Evolutionary conservation across 371 early-diverging fungal genomes (phyloP).

Genomic region (Haplosporangium sp.): DNA sequence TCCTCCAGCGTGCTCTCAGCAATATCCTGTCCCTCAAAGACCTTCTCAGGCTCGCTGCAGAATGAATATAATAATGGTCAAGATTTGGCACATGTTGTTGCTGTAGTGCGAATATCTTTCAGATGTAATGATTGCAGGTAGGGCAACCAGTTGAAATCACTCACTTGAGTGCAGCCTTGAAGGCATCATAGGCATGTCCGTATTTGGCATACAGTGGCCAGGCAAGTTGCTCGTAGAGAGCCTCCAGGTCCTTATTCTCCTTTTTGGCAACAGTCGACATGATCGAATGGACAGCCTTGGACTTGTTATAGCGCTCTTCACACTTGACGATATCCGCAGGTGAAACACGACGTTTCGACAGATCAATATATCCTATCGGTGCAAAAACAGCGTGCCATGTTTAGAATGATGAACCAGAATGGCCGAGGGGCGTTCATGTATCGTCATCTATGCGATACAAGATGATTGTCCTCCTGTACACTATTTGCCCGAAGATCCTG

Average conservation of each 20-base stretch:
- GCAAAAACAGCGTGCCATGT: not conserved
- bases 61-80: constrained; percentile 59
- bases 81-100: not conserved
- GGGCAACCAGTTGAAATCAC: constrained; percentile 17
- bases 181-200: constrained; percentile 97
- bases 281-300: constrained; percentile 90
- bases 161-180: constrained; percentile 93
- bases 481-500: too few species aligned
- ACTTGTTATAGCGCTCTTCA: constrained; percentile 91
- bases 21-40: constrained; percentile 86
- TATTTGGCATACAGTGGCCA: constrained; percentile 98
- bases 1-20: constrained; percentile 76
- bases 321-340: constrained; percentile 93
- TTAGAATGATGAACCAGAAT: too few species aligned
- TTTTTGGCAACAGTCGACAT: constrained; percentile 93
- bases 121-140: not conserved
- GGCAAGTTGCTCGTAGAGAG: constrained; percentile 89
- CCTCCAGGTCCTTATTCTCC: constrained; percentile 80
- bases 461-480: too few species aligned
- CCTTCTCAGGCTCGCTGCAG: constrained; percentile 92
- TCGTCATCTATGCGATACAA: too few species aligned
- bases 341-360: constrained; percentile 97
- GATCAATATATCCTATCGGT: constrained; percentile 94
- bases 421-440: too few species aligned
- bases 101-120: too few species aligned